Percentiles rank a stretch among this genome's conserved stretches.
phyloP scores from a whole-genome alignment of 331 rosid genomes.

The Stylosanthes scabra region DNA sequence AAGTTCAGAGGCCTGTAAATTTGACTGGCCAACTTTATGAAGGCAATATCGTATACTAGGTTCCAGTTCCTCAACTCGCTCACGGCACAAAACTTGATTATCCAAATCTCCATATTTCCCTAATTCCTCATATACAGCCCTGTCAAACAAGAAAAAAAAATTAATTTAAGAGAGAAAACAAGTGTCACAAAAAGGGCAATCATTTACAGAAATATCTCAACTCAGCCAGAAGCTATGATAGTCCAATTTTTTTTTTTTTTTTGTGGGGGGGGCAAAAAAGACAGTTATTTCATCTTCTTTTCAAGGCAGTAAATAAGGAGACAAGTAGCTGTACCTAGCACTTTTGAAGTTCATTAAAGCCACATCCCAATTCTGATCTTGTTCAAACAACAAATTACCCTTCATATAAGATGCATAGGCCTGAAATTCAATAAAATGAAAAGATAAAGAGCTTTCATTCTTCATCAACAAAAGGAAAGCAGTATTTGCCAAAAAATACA shows the following conservation, averaged over 20 bases:
- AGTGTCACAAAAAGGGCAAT: neutral
- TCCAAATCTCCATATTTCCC: conserved; percentile 98
- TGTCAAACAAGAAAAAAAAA: conserved; percentile 33
- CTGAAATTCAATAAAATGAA: conserved; percentile 51
- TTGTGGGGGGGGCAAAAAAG: neutral
- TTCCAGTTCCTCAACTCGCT: conserved; percentile 97
- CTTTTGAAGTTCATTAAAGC: conserved; percentile 93
- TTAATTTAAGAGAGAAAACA: neutral
- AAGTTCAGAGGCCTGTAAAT: conserved; percentile 94
- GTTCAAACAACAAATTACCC: conserved; percentile 96
- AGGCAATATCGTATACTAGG: conserved; percentile 96
- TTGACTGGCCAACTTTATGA: conserved; percentile 92
- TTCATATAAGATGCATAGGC: conserved; percentile 98
- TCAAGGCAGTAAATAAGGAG: conserved; percentile 19
- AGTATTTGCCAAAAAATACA: neutral
- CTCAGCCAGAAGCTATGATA: neutral
- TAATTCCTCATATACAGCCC: conserved; percentile 97
- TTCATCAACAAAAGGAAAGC: conserved; percentile 14
- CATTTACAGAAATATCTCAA: neutral
- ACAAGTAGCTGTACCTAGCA: conserved; percentile 72
- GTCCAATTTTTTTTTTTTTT: no score
- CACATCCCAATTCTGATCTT: conserved; percentile 92
- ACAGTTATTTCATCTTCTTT: conserved; percentile 17
- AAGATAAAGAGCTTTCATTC: conserved; percentile 20
- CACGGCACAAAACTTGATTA: conserved; percentile 94